Evolutionary conservation across 2,329 filamentous ascomycete genomes (phyloP), one percentile per base, ranked within the genome.

Genomic region (Aciculosporium take): DNA sequence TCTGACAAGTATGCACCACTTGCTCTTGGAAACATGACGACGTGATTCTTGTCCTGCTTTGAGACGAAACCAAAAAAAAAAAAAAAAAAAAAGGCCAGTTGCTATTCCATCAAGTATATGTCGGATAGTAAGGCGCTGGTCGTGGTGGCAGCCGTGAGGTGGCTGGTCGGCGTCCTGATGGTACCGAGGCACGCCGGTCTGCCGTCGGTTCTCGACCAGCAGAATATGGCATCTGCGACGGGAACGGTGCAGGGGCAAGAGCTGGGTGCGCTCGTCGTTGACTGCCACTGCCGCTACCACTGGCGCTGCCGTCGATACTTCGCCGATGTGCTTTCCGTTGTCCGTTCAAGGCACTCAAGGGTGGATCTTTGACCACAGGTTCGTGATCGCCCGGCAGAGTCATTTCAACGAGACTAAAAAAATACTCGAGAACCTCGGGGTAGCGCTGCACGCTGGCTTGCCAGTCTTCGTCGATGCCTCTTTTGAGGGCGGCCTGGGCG

Each of bases 381-480:
- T 79, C 76, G 41, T 76, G 66, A 43, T 85, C 79, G 31, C 62
- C 61, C 0, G 83, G 82, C 4, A 84, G 60, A 18, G 67, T 72
- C 44, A 86, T 57, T 41, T 79, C 73, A 28, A 87, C 79, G 29
- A 87, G 65, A 45, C 74, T 69, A 60, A 81, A 88, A 56, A 82
- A 88, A 60, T 88, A 86, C 59, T 86, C 79, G 41, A 89, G 66
- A n/a, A 88, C 78, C 55, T 87, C 81, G 4, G 83, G 84, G 51
- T 88, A 89, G 41, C 78, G 72, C 51, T 84, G 74, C 30, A 87
- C 82, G 37, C 78, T 81, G 24, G 74, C 69, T 52, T 79, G 74
- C 83, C 83, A 89, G 62, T 87, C 83, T 46, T 83, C 78, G 52
- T 87, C 81, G 52, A 87, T 81, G 46, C 81, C 81, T 38, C 75